phyloP scores from a whole-genome alignment of 805 yeast genomes.

The Metschnikowia matae region DNA sequence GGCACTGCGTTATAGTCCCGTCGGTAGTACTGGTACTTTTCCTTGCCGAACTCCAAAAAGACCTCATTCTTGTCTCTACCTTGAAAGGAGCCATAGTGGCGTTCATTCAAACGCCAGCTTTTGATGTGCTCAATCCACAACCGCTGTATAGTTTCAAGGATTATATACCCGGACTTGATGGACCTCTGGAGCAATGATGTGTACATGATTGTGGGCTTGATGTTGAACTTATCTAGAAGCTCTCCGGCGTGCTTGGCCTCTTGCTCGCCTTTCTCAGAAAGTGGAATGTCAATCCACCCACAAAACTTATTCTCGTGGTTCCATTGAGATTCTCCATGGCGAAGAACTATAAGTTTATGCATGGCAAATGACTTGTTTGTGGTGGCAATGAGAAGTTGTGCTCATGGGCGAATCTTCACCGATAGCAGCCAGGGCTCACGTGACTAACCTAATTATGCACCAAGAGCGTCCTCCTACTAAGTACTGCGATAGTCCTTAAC shows the following conservation, averaged over 20 bases:
- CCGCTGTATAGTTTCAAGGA: slow-evolving; percentile 28
- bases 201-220: slow-evolving; percentile 33
- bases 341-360: slow-evolving; percentile 37
- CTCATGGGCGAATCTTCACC: slow-evolving; percentile 1
- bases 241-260: slow-evolving; percentile 40
- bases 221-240: slow-evolving; percentile 24
- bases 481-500: too few relatives aligned
- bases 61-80: slow-evolving; percentile 38
- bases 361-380: neutral
- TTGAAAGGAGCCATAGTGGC: slow-evolving; percentile 43
- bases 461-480: neutral
- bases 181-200: slow-evolving; percentile 39
- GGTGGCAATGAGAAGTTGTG: neutral
- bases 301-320: slow-evolving; percentile 42
- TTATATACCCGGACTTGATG: slow-evolving; percentile 39
- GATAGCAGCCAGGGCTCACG: neutral
- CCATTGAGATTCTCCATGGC: slow-evolving; percentile 45
- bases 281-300: slow-evolving; percentile 45
- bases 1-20: slow-evolving; percentile 38
- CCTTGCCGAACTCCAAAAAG: slow-evolving; percentile 31
- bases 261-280: slow-evolving; percentile 32
- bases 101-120: slow-evolving; percentile 41
- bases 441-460: neutral
- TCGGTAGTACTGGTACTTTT: slow-evolving; percentile 36
- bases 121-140: slow-evolving; percentile 37